phyloP scores from a whole-genome alignment of 768 basidiomycete species.

The Auriscalpium microsporum region DNA sequence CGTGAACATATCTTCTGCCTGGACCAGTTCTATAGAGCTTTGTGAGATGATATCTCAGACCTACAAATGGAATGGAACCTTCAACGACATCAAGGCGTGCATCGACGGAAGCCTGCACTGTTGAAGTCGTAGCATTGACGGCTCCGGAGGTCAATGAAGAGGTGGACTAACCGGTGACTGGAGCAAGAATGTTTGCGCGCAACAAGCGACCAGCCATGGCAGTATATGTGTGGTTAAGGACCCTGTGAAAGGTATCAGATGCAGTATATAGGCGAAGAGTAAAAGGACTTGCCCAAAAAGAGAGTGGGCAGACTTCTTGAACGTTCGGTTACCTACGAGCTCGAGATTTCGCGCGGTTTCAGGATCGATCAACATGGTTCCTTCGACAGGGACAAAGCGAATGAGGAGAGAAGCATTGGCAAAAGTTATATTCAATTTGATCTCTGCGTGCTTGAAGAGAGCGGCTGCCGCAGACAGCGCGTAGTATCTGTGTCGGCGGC shows the following conservation, averaged over 20 bases:
- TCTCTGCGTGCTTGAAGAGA: constrained; percentile 79
- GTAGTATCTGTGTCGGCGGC: constrained; percentile 55
- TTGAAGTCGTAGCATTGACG: neutral
- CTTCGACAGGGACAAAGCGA: constrained; percentile 71
- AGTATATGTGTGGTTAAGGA: constrained; percentile 76
- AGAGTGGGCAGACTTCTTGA: constrained; percentile 62
- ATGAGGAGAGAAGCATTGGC: constrained; percentile 63
- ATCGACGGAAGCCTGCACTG: constrained; percentile 59
- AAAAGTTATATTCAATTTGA: constrained; percentile 61
- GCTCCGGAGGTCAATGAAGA: neutral
- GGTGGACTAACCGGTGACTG: constrained; percentile 49
- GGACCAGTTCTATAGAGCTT: constrained; percentile 52
- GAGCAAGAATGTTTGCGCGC: constrained; percentile 73
- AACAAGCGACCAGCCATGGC: constrained; percentile 84
- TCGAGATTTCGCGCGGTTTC: constrained; percentile 88
- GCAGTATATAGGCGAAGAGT: neutral
- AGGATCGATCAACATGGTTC: constrained; percentile 91
- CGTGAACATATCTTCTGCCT: constrained; percentile 65
- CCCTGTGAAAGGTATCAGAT: constrained; percentile 27
- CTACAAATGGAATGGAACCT: constrained; percentile 32
- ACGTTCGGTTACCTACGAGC: constrained; percentile 67
- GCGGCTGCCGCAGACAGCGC: constrained; percentile 81
- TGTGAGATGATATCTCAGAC: neutral
- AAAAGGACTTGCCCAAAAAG: constrained; percentile 57
- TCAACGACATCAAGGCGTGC: constrained; percentile 82